Evolutionary conservation across 768 basidiomycete species (phyloP).

Genomic region (Amanita muscaria): DNA sequence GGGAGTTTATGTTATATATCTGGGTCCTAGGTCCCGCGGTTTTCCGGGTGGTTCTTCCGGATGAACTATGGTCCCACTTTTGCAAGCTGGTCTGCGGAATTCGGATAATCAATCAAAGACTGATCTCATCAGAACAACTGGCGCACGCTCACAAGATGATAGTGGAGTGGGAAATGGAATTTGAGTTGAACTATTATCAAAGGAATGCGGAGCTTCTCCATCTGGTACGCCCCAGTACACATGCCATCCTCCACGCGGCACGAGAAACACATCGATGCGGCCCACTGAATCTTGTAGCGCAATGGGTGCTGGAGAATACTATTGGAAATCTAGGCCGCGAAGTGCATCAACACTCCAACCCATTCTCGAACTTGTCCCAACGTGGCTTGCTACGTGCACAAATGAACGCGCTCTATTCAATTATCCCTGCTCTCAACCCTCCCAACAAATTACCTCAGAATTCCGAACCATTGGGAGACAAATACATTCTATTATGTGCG

Average conservation of each 20-base stretch:
- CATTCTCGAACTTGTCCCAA: no score
- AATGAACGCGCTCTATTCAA: no score
- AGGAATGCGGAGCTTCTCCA: conserved; percentile 18
- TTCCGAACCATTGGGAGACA: neutral
- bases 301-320: conserved; percentile 25
- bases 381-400: no score
- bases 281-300: conserved; percentile 15
- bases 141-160: conserved; percentile 9
- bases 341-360: no score
- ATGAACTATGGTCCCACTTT: neutral
- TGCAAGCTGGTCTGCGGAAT: no score
- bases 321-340: no score
- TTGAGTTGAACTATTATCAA: conserved; percentile 21
- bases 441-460: neutral
- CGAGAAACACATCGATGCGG: conserved; percentile 16
- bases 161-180: conserved; percentile 19
- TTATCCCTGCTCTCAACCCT: conserved; percentile 12
- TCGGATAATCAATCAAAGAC: conserved; percentile 10
- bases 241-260: conserved; percentile 19
- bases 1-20: no score
- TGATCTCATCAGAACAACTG: conserved; percentile 7
- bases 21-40: no score
- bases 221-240: conserved; percentile 21
- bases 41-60: neutral
- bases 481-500: neutral